phyloP scores from a whole-genome alignment of 306 rosid genomes.

The Astragalus membranaceus region DNA sequence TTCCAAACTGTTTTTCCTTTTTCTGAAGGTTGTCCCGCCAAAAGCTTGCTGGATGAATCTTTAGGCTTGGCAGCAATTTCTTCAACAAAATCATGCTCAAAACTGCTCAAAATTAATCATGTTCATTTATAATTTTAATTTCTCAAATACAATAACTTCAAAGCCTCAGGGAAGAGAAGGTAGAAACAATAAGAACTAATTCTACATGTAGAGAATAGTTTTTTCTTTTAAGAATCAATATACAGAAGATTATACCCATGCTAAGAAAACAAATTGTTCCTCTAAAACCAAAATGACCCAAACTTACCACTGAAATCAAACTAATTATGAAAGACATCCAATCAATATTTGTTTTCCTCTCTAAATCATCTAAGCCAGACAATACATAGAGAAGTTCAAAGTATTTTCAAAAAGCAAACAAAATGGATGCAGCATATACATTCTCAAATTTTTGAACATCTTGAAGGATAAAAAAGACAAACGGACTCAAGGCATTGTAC shows the following conservation, averaged over 20 bases:
- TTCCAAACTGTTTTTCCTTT: conserved; percentile 64
- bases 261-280: neutral
- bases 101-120: conserved; percentile 48
- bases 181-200: neutral
- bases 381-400: neutral
- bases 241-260: neutral
- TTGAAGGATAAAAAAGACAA: neutral
- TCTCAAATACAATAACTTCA: neutral
- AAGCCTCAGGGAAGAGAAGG: neutral
- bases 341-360: neutral
- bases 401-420: neutral
- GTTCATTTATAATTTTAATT: neutral
- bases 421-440: neutral
- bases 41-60: conserved; percentile 39
- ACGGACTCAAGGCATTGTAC: neutral
- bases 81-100: conserved; percentile 88
- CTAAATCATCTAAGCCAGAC: neutral
- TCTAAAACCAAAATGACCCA: no score
- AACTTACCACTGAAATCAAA: neutral
- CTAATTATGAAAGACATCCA: neutral
- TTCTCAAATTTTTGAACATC: neutral
- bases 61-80: conserved; percentile 35
- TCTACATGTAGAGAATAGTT: neutral
- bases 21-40: conserved; percentile 42
- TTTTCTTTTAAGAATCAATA: no score